phyloP scores from a whole-genome alignment of 164 flowering plant genomes.

The Protea cynaroides region DNA sequence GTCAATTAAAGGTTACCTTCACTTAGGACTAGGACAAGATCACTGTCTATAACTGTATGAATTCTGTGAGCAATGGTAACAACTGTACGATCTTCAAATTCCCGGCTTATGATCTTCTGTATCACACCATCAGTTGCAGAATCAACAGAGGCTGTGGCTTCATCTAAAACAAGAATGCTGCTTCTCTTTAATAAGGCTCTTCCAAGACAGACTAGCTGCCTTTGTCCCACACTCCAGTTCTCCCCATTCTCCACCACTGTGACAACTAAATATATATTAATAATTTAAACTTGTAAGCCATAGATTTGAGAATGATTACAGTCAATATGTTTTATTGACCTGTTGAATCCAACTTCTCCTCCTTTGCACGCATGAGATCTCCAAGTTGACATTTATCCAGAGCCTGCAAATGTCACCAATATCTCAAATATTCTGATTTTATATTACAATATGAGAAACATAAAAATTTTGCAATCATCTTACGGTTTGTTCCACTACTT shows the following conservation, averaged over 20 bases:
- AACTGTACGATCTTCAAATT: constrained; percentile 66
- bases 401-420: constrained; percentile 41
- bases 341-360: constrained; percentile 62
- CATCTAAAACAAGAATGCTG: constrained; percentile 84
- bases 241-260: constrained; percentile 94
- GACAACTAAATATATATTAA: constrained; percentile 6
- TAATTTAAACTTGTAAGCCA: neutral
- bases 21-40: constrained; percentile 77
- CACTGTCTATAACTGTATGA: constrained; percentile 73
- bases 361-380: constrained; percentile 60
- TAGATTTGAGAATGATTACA: neutral
- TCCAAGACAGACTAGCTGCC: constrained; percentile 90
- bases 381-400: constrained; percentile 89
- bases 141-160: constrained; percentile 68
- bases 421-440: neutral
- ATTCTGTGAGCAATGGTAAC: constrained; percentile 74
- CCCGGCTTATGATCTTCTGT: constrained; percentile 74
- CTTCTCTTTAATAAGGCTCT: constrained; percentile 87
- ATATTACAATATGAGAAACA: neutral
- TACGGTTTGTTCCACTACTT: neutral
- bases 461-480: neutral
- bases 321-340: constrained; percentile 30
- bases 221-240: constrained; percentile 94
- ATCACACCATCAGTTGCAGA: constrained; percentile 84
- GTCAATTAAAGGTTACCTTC: constrained; percentile 42